phyloP scores from a whole-genome alignment of 1,284 basidiomycete species.

The Entoloma clypeatum region DNA sequence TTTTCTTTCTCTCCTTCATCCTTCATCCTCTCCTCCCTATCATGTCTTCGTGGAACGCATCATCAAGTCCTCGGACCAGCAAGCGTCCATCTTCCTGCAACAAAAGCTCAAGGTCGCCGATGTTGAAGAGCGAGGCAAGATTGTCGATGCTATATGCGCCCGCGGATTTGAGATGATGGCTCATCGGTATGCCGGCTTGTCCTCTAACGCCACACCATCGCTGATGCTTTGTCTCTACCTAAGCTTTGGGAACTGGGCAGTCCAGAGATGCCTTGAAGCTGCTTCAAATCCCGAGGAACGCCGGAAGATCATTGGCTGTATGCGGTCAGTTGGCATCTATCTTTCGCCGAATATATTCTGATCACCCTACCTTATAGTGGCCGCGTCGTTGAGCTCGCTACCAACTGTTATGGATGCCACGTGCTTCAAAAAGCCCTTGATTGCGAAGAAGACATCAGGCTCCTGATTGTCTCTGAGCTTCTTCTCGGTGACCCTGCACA shows the following conservation, averaged over 20 bases:
- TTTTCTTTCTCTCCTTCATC: slow-evolving; percentile 76
- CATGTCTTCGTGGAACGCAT: slow-evolving; percentile 75
- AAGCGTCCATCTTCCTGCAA: slow-evolving; percentile 83
- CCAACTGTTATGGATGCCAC: slow-evolving; percentile 83
- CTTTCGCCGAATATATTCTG: not conserved
- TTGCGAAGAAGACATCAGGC: slow-evolving; percentile 77
- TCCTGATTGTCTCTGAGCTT: slow-evolving; percentile 77
- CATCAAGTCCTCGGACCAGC: slow-evolving; percentile 81
- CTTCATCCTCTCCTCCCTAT: slow-evolving; percentile 77
- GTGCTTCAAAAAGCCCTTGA: slow-evolving; percentile 85
- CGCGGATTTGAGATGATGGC: slow-evolving; percentile 87
- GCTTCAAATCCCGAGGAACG: slow-evolving; percentile 67
- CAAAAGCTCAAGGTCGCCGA: slow-evolving; percentile 85
- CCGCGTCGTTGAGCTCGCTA: slow-evolving; percentile 76
- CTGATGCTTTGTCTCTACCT: slow-evolving; percentile 6
- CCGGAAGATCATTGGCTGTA: slow-evolving; percentile 73
- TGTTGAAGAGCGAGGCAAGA: slow-evolving; percentile 68
- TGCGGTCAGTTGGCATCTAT: slow-evolving; percentile 50
- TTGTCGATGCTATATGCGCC: slow-evolving; percentile 77
- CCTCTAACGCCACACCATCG: slow-evolving; percentile 6
- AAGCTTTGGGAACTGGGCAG: slow-evolving; percentile 85
- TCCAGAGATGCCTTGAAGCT: slow-evolving; percentile 77
- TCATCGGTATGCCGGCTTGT: slow-evolving; percentile 52
- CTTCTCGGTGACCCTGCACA: slow-evolving; percentile 75
- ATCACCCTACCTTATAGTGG: slow-evolving; percentile 42